phyloP scores from a whole-genome alignment of 768 basidiomycete species.

The Leucosporidium yakuticum region DNA sequence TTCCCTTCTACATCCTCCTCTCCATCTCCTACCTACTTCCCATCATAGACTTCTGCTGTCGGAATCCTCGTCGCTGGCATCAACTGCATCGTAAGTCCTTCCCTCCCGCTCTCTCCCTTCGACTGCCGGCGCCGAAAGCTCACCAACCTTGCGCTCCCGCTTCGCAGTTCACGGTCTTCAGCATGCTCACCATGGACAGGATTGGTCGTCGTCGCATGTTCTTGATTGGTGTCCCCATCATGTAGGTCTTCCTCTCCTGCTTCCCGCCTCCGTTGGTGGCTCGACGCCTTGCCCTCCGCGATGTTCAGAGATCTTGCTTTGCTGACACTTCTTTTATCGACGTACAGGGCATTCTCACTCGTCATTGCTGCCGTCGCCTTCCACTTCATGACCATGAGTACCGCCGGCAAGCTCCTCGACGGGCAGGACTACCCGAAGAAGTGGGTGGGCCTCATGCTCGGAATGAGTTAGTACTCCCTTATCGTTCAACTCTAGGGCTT shows the following conservation, averaged over 20 bases:
- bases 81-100: neutral
- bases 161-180: conserved; percentile 8
- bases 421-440: conserved; percentile 5
- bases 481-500: conserved; percentile 64
- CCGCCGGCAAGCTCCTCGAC: conserved; percentile 5
- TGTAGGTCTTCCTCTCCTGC: neutral
- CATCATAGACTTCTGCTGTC: conserved; percentile 61
- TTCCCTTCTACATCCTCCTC: too few species aligned
- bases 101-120: too few species aligned
- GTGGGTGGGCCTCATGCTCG: conserved; percentile 61
- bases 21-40: too few species aligned
- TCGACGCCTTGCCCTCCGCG: too few species aligned
- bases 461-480: conserved; percentile 61
- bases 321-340: too few species aligned
- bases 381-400: conserved; percentile 62
- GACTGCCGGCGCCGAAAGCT: too few species aligned
- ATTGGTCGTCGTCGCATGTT: conserved; percentile 13
- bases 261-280: too few species aligned
- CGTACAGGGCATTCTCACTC: conserved; percentile 41
- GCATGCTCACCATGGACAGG: conserved; percentile 8
- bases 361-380: conserved; percentile 73
- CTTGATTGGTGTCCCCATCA: conserved; percentile 9
- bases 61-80: conserved; percentile 43
- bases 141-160: too few species aligned
- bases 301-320: too few species aligned